Conservation (phyloP, 352 stramenopile genomes). For the Peronospora destructor region DNA sequence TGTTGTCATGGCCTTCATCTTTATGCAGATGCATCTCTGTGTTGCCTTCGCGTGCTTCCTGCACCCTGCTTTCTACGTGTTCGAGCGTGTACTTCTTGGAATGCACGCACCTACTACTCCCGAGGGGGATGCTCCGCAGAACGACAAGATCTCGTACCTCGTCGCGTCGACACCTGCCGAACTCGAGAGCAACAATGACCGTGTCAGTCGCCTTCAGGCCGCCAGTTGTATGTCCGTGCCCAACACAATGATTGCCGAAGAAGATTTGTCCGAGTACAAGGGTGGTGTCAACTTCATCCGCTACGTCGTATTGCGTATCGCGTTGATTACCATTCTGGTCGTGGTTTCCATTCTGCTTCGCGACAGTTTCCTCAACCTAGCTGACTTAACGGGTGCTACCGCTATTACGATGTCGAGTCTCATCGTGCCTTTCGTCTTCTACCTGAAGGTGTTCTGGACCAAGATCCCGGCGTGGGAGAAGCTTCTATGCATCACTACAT, state of each 20-base stretch:
- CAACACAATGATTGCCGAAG: slow-evolving; percentile 20
- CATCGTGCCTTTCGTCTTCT: slow-evolving; percentile 38
- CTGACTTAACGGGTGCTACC: slow-evolving; percentile 44
- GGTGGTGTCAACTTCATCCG: slow-evolving; percentile 26
- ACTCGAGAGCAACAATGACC: slow-evolving; percentile 23
- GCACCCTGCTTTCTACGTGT: slow-evolving; percentile 27
- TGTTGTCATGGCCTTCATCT: slow-evolving; percentile 23
- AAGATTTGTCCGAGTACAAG: slow-evolving; percentile 34
- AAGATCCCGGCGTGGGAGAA: slow-evolving; percentile 42
- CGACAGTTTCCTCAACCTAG: slow-evolving; percentile 39
- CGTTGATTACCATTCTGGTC: slow-evolving; percentile 31
- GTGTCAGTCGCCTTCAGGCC: background rate
- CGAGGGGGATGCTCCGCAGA: background rate
- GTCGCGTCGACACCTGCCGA: slow-evolving; percentile 20
- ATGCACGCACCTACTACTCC: slow-evolving; percentile 11
- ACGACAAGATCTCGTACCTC: slow-evolving; percentile 33
- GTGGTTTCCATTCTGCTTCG: slow-evolving; percentile 34
- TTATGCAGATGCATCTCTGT: slow-evolving; percentile 26
- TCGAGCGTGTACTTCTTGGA: slow-evolving; percentile 20
- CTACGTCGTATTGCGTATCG: slow-evolving; percentile 31
- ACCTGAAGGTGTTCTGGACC: slow-evolving; percentile 41
- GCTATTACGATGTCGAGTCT: slow-evolving; percentile 40
- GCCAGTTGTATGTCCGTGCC: slow-evolving; percentile 8
- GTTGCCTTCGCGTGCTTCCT: slow-evolving; percentile 25
- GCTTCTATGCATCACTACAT: slow-evolving; percentile 23